Evolutionary conservation across 306 rosid species (phyloP).

Genomic region (Dryas alaskensis): DNA sequence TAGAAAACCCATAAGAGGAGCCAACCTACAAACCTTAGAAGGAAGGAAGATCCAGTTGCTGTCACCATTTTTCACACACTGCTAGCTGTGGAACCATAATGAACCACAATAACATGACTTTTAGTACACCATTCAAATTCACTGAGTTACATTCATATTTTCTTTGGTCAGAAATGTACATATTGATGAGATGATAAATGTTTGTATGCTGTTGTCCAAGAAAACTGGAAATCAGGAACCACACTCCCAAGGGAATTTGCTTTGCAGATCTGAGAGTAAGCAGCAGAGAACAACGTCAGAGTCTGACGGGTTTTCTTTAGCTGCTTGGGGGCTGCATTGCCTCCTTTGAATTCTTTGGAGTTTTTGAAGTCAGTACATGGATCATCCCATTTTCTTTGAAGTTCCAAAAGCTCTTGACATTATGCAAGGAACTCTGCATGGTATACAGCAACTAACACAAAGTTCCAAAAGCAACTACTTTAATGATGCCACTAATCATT

Average conservation of each 20-base stretch:
- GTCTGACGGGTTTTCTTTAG: background rate
- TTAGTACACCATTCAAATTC: too few relatives aligned
- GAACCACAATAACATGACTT: too few relatives aligned
- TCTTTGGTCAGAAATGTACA: background rate
- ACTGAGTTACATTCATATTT: too few relatives aligned
- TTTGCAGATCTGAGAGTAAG: background rate
- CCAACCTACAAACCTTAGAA: too few relatives aligned
- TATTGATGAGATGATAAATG: background rate
- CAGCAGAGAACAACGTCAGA: background rate
- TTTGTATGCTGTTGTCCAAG: background rate
- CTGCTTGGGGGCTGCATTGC: background rate
- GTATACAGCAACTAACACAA: slow-evolving; percentile 64
- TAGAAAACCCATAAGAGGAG: background rate
- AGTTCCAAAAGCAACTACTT: too few relatives aligned
- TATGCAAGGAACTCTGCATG: slow-evolving; percentile 79
- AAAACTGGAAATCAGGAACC: background rate
- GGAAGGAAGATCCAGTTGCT: too few relatives aligned
- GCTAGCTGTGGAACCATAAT: too few relatives aligned
- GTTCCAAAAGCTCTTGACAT: slow-evolving; percentile 87
- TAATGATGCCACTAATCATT: too few relatives aligned
- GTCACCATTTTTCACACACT: too few relatives aligned
- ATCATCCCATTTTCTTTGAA: slow-evolving; percentile 74
- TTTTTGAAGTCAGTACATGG: too few relatives aligned
- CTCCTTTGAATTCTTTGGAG: background rate
- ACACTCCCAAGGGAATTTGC: background rate